These are phyloP conservation scores for Claviceps sp. DNA, from an alignment of 2,329 filamentous ascomycete genomes.

Conservation along the genomic window DNA sequence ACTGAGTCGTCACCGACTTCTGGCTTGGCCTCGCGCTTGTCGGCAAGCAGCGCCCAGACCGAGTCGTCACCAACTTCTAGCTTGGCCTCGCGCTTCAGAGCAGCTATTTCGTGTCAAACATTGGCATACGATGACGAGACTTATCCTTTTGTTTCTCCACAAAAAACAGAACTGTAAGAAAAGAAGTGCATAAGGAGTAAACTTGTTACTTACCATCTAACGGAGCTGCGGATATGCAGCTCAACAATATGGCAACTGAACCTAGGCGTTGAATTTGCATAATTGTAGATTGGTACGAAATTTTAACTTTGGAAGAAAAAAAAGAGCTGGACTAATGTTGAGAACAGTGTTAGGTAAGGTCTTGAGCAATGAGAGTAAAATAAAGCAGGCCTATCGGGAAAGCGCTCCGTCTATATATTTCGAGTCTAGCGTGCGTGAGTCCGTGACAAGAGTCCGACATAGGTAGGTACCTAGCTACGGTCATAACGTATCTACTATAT, in stretches of 20 bases:
- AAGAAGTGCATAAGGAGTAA: not conserved
- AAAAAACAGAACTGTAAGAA: not conserved
- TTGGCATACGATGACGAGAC: too few species aligned
- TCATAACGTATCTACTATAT: too few species aligned
- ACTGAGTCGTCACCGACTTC: not conserved
- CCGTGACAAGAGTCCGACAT: too few species aligned
- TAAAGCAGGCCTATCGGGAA: not conserved
- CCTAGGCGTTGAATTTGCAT: not conserved
- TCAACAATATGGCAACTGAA: not conserved
- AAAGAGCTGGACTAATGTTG: too few species aligned
- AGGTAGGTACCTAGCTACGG: too few species aligned
- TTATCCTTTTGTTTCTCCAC: too few species aligned
- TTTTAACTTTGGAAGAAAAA: not conserved
- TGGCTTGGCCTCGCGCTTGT: not conserved
- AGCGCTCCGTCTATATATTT: too few species aligned
- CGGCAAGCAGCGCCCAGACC: not conserved
- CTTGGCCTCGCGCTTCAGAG: not conserved
- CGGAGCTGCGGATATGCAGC: not conserved
- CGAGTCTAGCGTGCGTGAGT: too few species aligned
- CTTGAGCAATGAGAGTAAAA: too few species aligned
- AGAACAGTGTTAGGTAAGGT: too few species aligned
- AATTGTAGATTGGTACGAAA: not conserved
- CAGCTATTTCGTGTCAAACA: not conserved
- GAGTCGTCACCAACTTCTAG: not conserved
- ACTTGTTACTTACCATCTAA: not conserved